Percentiles rank a stretch among this genome's conserved stretches.
Conservation (phyloP, 768 basidiomycete species). For the Phylloporus sp. region DNA sequence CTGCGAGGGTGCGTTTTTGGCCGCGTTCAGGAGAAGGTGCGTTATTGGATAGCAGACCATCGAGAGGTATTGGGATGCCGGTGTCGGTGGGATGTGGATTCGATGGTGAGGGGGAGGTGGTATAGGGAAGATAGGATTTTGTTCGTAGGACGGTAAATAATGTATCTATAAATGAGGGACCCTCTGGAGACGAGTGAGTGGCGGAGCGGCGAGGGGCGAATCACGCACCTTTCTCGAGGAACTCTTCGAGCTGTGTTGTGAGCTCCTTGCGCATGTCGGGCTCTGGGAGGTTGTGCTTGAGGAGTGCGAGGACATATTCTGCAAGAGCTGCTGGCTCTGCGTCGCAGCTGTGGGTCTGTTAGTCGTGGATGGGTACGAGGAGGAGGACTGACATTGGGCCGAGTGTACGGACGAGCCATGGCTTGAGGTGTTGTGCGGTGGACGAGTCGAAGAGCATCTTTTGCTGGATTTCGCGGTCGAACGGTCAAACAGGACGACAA, state of each 20-base stretch:
- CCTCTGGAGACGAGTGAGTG: slow-evolving; percentile 45
- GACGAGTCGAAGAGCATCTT: slow-evolving; percentile 71
- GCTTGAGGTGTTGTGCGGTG: slow-evolving; percentile 65
- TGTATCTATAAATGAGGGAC: slow-evolving; percentile 71
- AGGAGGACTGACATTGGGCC: slow-evolving; percentile 71
- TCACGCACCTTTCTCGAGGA: slow-evolving; percentile 82
- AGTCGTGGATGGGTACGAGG: background rate
- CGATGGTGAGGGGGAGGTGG: slow-evolving; percentile 39
- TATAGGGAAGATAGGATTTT: slow-evolving; percentile 81
- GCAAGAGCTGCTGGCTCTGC: slow-evolving; percentile 92
- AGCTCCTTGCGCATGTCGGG: slow-evolving; percentile 79
- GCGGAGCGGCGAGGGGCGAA: background rate
- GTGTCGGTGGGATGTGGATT: slow-evolving; percentile 43
- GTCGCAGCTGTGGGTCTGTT: slow-evolving; percentile 64
- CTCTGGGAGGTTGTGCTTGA: slow-evolving; percentile 87
- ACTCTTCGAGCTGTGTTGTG: slow-evolving; percentile 77
- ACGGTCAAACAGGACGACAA: background rate
- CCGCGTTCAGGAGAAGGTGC: slow-evolving; percentile 47
- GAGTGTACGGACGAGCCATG: slow-evolving; percentile 84
- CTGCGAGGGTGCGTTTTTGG: slow-evolving; percentile 62
- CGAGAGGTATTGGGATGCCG: slow-evolving; percentile 80
- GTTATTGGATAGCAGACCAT: slow-evolving; percentile 50
- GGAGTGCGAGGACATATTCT: slow-evolving; percentile 89
- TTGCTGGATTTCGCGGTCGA: background rate
- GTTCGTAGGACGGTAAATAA: slow-evolving; percentile 82